Conservation (phyloP, 805 yeast genomes). For the Clavispora vitiphila region DNA sequence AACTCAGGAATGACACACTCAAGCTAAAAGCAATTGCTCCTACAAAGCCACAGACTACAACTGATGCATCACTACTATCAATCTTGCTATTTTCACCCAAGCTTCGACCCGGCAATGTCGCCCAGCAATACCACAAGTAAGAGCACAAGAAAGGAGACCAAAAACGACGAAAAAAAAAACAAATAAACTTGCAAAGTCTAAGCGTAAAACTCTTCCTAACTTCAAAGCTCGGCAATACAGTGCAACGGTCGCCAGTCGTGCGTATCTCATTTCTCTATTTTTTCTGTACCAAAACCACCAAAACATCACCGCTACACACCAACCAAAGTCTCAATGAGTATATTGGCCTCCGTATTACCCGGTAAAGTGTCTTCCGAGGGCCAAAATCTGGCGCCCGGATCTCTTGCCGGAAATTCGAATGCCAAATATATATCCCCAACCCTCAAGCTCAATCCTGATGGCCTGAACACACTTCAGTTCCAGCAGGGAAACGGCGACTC, state of each 20-base stretch:
- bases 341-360: constrained; percentile 17
- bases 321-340: constrained; percentile 11
- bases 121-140: too few relatives aligned
- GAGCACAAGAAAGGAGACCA: too few relatives aligned
- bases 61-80: too few relatives aligned
- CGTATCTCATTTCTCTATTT: not conserved
- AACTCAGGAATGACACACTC: too few relatives aligned
- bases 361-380: constrained; percentile 5
- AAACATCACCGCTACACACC: constrained; percentile 1
- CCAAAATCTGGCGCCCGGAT: not conserved
- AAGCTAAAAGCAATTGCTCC: too few relatives aligned
- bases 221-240: too few relatives aligned
- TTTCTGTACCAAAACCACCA: not conserved
- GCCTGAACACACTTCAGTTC: constrained; percentile 24
- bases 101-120: too few relatives aligned
- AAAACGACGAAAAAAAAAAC: too few relatives aligned
- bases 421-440: constrained; percentile 29
- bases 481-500: constrained; percentile 22
- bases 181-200: too few relatives aligned
- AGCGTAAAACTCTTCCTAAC: too few relatives aligned
- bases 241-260: not conserved
- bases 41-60: too few relatives aligned
- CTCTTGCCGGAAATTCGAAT: constrained; percentile 1
- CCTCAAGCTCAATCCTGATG: constrained; percentile 22
- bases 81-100: too few relatives aligned